phyloP scores from a whole-genome alignment of 1,284 basidiomycete genomes.

The Puccinia triticina region DNA sequence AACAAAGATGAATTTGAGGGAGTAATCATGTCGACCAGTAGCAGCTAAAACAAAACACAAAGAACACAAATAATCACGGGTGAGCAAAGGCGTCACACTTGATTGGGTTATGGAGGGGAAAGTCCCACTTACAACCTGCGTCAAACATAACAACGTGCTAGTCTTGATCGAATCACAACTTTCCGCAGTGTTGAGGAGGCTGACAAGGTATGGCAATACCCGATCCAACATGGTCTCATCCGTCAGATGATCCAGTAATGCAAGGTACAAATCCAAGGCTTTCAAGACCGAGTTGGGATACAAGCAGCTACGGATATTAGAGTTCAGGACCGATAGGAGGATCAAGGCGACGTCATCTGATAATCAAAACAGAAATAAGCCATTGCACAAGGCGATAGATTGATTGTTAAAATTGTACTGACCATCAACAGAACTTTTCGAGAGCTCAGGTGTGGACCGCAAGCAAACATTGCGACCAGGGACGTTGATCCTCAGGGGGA shows the following conservation, averaged over 20 bases:
- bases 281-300: conserved; percentile 83
- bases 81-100: neutral
- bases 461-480: conserved; percentile 37
- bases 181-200: conserved; percentile 78
- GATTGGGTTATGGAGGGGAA: neutral
- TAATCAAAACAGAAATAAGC: conserved; percentile 1
- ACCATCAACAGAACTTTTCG: conserved; percentile 33
- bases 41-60: conserved; percentile 72
- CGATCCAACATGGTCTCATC: conserved; percentile 96
- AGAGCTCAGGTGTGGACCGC: conserved; percentile 9
- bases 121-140: conserved; percentile 76
- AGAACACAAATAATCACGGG: conserved; percentile 24
- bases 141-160: conserved; percentile 75
- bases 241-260: conserved; percentile 77
- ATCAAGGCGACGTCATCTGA: conserved; percentile 78
- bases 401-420: neutral
- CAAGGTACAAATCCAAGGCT: conserved; percentile 83
- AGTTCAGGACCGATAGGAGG: conserved; percentile 79
- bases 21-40: conserved; percentile 82
- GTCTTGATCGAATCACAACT: conserved; percentile 72
- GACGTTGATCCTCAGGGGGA: conserved; percentile 43
- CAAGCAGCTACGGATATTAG: conserved; percentile 85
- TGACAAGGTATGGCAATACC: conserved; percentile 86
- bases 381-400: conserved; percentile 29
- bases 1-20: conserved; percentile 83